These are phyloP conservation scores for Achaetomium macrosporum DNA, from an alignment of 2,329 filamentous ascomycete genomes.

Conservation along the genomic window DNA sequence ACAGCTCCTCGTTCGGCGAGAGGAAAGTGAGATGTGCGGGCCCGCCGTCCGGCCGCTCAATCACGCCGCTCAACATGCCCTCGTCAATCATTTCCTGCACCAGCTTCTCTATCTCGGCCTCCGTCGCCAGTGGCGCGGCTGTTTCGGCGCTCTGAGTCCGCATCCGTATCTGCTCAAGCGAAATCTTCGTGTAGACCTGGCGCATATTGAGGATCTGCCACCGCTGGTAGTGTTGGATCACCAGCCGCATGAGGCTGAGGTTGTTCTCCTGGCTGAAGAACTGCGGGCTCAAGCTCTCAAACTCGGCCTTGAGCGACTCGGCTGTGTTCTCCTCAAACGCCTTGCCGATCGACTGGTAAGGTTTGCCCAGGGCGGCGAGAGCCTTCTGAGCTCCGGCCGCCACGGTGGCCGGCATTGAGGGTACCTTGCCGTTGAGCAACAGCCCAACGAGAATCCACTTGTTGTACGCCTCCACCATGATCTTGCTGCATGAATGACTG, in stretches of 20 bases:
- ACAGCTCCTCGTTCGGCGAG: constrained; percentile 36
- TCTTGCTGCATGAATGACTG: constrained; percentile 55
- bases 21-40: constrained; percentile 48
- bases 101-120: constrained; percentile 41
- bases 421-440: constrained; percentile 58
- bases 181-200: constrained; percentile 60
- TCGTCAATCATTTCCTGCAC: constrained; percentile 51
- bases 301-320: constrained; percentile 49
- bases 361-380: constrained; percentile 54
- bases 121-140: constrained; percentile 36
- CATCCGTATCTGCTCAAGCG: constrained; percentile 46
- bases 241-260: constrained; percentile 60
- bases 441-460: constrained; percentile 80
- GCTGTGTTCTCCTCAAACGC: constrained; percentile 57
- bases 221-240: constrained; percentile 64
- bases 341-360: constrained; percentile 65
- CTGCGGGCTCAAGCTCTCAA: constrained; percentile 45
- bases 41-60: constrained; percentile 42
- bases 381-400: constrained; percentile 47
- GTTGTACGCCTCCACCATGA: constrained; percentile 87
- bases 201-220: constrained; percentile 70
- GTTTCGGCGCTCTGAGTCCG: constrained; percentile 51
- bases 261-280: constrained; percentile 71
- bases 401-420: constrained; percentile 50
- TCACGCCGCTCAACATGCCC: constrained; percentile 46